Base-by-base conservation (phyloP, 148 eudicot genomes). In the Rhododendron ovatum region DNA sequence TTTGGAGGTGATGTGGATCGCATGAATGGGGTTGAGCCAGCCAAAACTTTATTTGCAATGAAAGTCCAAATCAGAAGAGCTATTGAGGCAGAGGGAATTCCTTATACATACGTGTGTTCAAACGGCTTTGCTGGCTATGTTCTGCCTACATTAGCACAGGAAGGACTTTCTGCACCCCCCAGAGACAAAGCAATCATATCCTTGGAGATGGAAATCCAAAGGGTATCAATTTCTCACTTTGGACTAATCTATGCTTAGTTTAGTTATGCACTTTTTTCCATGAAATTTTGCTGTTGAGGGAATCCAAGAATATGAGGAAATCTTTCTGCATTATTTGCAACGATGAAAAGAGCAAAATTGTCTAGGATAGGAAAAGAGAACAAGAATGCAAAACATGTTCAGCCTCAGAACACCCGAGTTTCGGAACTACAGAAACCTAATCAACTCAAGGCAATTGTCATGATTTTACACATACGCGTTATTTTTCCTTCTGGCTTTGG, bases 1-100 rank as follows among this genome's bases (percentile, higher is more conserved):
- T 93, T 93, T 61, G 95, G 94, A 26, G 88, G 82, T 13, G 95
- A 93, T 77, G 93, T 92, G 84, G 94, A 92, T 85, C 88, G 84
- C 9, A 33, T 50, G 3, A 65, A 86, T 10, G 92, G 92, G 1
- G 92, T 95, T 39, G 94, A 91, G 35, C 96, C 92, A 2, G 95
- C 92, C 67, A 89, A 88, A 39, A 80, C 89, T 9, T 22, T 69
- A 0, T 89, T 88, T 71, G 91, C 80, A 37, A 9, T 26, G 20
- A 93, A 93, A 86, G 89, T 83, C 2, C 75, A 91, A 85, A 86
- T 92, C 65, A 91, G 96, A 9, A 87, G 96, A 85, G 85, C 90
- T 2, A 84, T 93, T 14, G 96, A 95, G 87, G 94, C 91, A 5
- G 89, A 87, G 87, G 92, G 91, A 11, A 93, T 95, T 82, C 95